phyloP scores from a whole-genome alignment of 768 basidiomycete species.

The Sporobolomyces roseus region DNA sequence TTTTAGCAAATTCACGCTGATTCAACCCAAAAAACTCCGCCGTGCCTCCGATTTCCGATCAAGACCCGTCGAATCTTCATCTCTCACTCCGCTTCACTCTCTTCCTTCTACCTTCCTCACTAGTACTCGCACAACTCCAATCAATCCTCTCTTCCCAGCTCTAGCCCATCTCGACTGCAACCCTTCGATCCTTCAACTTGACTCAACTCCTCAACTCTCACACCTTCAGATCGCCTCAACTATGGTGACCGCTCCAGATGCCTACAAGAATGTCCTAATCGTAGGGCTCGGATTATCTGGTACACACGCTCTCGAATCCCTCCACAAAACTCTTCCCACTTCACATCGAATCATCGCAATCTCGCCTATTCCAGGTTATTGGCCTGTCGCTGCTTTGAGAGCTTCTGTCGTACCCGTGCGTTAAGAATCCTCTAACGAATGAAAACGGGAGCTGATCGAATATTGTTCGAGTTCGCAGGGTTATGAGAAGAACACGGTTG shows the following conservation, averaged over 20 bases:
- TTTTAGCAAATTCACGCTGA: too few relatives aligned
- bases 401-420: conserved; percentile 23
- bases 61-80: too few relatives aligned
- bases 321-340: background rate
- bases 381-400: conserved; percentile 2
- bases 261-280: conserved; percentile 26
- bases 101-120: too few relatives aligned
- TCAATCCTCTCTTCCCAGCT: too few relatives aligned
- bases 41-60: too few relatives aligned
- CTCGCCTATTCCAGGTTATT: background rate
- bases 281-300: conserved; percentile 26
- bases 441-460: background rate
- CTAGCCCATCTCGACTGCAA: too few relatives aligned
- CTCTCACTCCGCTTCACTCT: too few relatives aligned
- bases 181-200: background rate
- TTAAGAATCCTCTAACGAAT: background rate
- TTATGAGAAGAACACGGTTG: conserved; percentile 30
- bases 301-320: background rate
- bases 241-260: background rate
- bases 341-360: conserved; percentile 26
- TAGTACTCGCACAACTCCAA: too few relatives aligned
- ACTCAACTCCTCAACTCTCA: background rate
- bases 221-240: too few relatives aligned
- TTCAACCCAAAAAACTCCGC: too few relatives aligned
- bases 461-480: conserved; percentile 6